These are phyloP conservation scores for Amanita pseudoporphyria DNA, from an alignment of 768 basidiomycete genomes.

Conservation along the genomic window DNA sequence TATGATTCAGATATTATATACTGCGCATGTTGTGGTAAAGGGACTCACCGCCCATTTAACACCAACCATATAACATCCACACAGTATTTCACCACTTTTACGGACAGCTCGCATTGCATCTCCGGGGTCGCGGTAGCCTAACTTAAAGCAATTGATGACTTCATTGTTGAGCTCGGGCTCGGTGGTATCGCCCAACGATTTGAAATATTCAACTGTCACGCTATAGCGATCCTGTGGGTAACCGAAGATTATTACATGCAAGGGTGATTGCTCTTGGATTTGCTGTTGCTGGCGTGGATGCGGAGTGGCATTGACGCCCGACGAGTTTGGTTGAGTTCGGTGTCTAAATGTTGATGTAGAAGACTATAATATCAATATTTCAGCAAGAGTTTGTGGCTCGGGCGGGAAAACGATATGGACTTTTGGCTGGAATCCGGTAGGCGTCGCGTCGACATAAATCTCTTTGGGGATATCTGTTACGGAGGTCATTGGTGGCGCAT, in stretches of 20 bases:
- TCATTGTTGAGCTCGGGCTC: constrained; percentile 60
- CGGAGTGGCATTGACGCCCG: background rate
- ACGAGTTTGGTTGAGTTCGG: constrained; percentile 15
- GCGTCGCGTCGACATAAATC: constrained; percentile 29
- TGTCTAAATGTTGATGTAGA: constrained; percentile 24
- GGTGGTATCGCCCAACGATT: constrained; percentile 59
- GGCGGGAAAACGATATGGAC: constrained; percentile 24
- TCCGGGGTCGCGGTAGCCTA: constrained; percentile 61
- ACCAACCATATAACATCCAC: constrained; percentile 76
- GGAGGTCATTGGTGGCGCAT: constrained; percentile 71
- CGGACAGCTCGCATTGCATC: constrained; percentile 74
- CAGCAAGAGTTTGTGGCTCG: constrained; percentile 4
- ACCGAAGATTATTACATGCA: constrained; percentile 78
- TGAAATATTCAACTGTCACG: constrained; percentile 64
- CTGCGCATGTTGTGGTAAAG: background rate
- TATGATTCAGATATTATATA: constrained; percentile 7
- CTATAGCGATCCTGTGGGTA: constrained; percentile 77
- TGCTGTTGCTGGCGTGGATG: background rate
- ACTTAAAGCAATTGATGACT: constrained; percentile 72
- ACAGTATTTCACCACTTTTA: constrained; percentile 73
- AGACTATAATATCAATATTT: constrained; percentile 18
- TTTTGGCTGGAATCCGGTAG: constrained; percentile 33
- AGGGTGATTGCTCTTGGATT: constrained; percentile 26
- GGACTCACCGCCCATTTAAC: constrained; percentile 74
- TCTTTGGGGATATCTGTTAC: constrained; percentile 69